Evolutionary conservation across 192 early-diverging fungal species (phyloP), one percentile per base, ranked within the genome.

Genomic region (Entomortierella parvispora): DNA sequence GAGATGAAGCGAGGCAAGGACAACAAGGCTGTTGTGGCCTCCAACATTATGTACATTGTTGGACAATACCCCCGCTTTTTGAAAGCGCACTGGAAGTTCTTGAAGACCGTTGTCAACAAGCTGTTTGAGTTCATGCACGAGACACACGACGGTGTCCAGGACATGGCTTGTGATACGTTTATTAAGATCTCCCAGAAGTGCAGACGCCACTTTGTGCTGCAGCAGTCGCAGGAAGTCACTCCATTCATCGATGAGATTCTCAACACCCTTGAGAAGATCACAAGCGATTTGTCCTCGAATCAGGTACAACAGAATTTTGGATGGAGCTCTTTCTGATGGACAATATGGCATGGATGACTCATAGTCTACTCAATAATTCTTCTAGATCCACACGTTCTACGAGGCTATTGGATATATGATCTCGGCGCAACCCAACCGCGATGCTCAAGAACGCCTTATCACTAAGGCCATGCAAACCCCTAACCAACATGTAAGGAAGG

Each of bases 81-180:
- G 68, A 99, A 99, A 77, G 96, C 96, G 3, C 98, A 99, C 75
- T 99, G 98, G 98, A 97, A 97, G 84, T 99, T 99, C 87, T 89
- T 99, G 80, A 99, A 99, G 91, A 99, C 98, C 1, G 98, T 99
- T 12, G 96, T 98, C 65, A 99, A 99, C 92, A 99, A 99, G 81
- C 85, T 99, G 26, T 99, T 99, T 71, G 98, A 99, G 83, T 99
- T 99, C 79, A 99, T 99, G 98, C 98, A 99, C 80, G 98, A 99
- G 83, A 86, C 92, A 9, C 98, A 99, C 69, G 61, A 77, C 48
- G 98, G 98, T 83, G 98, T 99, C 47, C 97, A 98, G 79, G 98
- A 99, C 82, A 99, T 99, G 98, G 98, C 98, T 33, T 99, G 98
- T 83, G 98, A 99, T 84, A 99, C 98, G 6, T 99, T 99, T 83